Base-by-base conservation (phyloP, 148 eudicot species). In the Polygonum maritimum region DNA sequence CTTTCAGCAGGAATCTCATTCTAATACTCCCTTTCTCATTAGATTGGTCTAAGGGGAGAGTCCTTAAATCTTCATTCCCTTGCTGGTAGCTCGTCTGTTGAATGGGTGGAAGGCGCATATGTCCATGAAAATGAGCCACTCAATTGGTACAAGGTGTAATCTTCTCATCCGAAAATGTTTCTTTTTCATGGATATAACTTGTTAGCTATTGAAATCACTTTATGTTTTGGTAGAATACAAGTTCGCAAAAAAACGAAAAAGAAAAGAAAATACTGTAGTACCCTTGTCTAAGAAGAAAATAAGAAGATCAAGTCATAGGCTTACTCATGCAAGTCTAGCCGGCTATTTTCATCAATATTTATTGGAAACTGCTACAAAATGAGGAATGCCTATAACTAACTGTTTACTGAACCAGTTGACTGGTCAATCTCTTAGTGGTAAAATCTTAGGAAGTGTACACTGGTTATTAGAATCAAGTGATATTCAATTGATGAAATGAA, bases 11-110 rank as follows among this genome's bases (percentile, higher is more conserved):
- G 7, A 67, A 36, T 26, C 5, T 35, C n/a, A 36, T 35, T 67
- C 71, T 9, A 54, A 7, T 51, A 49, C 11, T 74, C 7, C 69
- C 51, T 15, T 74, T 78, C 11, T n/a, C 10, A 26, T 60, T 86
- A 94, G 98, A 79, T 94, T 82, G 98, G 98, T 80, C 87, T 95
- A 35, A 83, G 84, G 75, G 98, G 98, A 47, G 98, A 95, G 84
- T 86, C 92, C 54, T 77, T 95, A 84, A 82, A 83, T 77, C 96
- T 95, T 81, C 88, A 92, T 79, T 87, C 98, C 8, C 85, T 95
- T 58, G 84, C 76, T 76, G 97, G 98, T 75, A 87, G 86, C 77
- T 84, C 96, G 35, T 85, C 86, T 48, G 94, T 91, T 76, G 98
- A 95, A 76, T 95, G 98, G 98, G 69, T 79, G 13, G 86, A 85